Evolutionary conservation across 2,329 filamentous ascomycete genomes (phyloP).

Genomic region (Drechmeria coniospora): DNA sequence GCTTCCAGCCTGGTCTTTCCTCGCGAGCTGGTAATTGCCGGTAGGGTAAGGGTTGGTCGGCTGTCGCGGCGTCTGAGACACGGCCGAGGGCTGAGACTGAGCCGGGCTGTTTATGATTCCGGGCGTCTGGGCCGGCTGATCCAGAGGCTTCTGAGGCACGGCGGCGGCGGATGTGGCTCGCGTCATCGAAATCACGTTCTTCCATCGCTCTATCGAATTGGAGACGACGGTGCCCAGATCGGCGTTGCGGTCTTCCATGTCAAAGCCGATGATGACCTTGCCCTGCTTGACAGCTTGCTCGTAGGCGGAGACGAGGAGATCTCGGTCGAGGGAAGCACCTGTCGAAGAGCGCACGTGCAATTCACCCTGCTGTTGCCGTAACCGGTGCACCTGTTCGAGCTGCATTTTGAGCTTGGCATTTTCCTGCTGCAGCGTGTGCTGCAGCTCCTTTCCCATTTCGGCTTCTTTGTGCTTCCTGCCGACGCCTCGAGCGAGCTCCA

Average conservation of each 20-base stretch:
- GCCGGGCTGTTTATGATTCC: conserved; percentile 8
- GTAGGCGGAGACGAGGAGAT: conserved; percentile 29
- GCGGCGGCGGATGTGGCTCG: conserved; percentile 29
- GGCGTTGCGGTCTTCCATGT: conserved; percentile 32
- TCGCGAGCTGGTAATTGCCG: conserved; percentile 18
- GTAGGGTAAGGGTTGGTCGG: conserved; percentile 7
- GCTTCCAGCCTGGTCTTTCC: conserved; percentile 17
- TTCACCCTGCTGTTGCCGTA: conserved; percentile 46
- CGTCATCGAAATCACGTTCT: conserved; percentile 39
- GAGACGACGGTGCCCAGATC: conserved; percentile 37
- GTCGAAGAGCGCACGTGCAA: conserved; percentile 36
- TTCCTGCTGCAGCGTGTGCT: conserved; percentile 39
- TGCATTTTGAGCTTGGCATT: conserved; percentile 40
- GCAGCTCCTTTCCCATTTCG: conserved; percentile 33
- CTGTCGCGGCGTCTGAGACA: conserved; percentile 10
- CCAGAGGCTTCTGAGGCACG: conserved; percentile 32
- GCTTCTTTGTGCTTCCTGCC: conserved; percentile 40
- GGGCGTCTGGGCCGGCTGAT: conserved; percentile 14
- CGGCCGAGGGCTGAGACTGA: conserved; percentile 9
- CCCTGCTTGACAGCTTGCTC: conserved; percentile 27
- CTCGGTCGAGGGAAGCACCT: conserved; percentile 35
- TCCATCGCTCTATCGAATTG: conserved; percentile 46
- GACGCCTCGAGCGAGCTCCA: conserved; percentile 45
- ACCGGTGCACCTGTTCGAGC: conserved; percentile 40
- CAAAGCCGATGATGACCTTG: conserved; percentile 28